Conservation (phyloP, 179 eudicot species). For the Gypsophila paniculata region DNA sequence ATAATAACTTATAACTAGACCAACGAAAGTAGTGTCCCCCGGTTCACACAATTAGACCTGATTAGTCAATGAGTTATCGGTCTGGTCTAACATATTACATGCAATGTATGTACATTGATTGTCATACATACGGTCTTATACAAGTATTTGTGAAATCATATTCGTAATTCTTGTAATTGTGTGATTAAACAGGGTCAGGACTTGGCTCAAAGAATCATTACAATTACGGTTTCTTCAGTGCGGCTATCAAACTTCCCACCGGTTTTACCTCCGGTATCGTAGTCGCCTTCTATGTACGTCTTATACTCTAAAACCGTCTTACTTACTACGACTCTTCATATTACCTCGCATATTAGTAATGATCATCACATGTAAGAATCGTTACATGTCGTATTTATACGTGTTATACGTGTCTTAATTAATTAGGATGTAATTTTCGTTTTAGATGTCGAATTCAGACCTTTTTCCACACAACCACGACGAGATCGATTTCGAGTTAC, state of each 20-base stretch:
- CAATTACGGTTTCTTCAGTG: slow-evolving; percentile 81
- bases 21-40: too few species aligned
- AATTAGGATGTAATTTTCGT: not conserved
- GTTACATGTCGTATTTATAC: too few species aligned
- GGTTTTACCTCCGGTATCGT: slow-evolving; percentile 90
- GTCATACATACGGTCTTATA: slow-evolving; percentile 4
- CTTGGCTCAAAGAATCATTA: slow-evolving; percentile 55
- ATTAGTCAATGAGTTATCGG: too few species aligned
- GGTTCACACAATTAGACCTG: too few species aligned
- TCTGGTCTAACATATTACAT: not conserved
- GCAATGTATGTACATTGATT: not conserved
- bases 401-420: too few species aligned
- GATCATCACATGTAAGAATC: too few species aligned
- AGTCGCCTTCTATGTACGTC: slow-evolving; percentile 82
- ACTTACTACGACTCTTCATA: not conserved
- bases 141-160: not conserved
- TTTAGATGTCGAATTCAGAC: slow-evolving; percentile 73
- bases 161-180: not conserved
- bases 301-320: not conserved
- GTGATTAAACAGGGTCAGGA: slow-evolving; percentile 58
- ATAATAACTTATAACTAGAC: too few species aligned
- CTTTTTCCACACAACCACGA: slow-evolving; percentile 72
- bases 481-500: slow-evolving; percentile 83
- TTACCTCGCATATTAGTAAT: not conserved
- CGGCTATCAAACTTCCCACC: slow-evolving; percentile 78